Evolutionary conservation across 2,329 filamentous ascomycete species (phyloP).

Genomic region (Epichloe hybrida): DNA sequence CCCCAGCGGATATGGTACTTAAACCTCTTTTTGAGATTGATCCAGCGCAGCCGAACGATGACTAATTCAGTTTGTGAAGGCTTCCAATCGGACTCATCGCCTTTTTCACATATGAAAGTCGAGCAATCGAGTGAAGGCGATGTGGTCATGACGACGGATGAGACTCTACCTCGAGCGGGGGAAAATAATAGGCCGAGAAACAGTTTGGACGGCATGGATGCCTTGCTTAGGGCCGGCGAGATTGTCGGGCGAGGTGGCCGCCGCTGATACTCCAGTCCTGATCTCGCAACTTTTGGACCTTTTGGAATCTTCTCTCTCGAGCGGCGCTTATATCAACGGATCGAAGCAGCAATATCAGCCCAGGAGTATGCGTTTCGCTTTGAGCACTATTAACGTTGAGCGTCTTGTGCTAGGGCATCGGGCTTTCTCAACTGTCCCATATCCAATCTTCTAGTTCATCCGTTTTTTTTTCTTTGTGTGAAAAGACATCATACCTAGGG

Average conservation of each 20-base stretch:
- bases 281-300: background rate
- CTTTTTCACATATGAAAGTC: conserved; percentile 18
- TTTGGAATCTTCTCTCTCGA: background rate
- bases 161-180: conserved; percentile 9
- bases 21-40: conserved; percentile 6
- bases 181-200: conserved; percentile 10
- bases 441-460: no score
- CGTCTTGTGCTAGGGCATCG: no score
- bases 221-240: conserved; percentile 43
- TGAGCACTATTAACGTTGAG: no score
- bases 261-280: conserved; percentile 6
- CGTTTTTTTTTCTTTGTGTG: no score
- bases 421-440: no score
- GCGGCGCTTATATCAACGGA: background rate
- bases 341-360: no score
- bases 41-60: conserved; percentile 6
- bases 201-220: conserved; percentile 43
- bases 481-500: no score
- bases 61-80: conserved; percentile 20
- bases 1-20: conserved; percentile 23
- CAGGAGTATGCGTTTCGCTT: no score
- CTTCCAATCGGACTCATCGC: conserved; percentile 21
- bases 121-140: conserved; percentile 18
- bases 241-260: conserved; percentile 35
- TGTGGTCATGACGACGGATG: conserved; percentile 18